Evolutionary conservation across 2,329 filamentous ascomycete species (phyloP).

Genomic region (Botrytis porri): DNA sequence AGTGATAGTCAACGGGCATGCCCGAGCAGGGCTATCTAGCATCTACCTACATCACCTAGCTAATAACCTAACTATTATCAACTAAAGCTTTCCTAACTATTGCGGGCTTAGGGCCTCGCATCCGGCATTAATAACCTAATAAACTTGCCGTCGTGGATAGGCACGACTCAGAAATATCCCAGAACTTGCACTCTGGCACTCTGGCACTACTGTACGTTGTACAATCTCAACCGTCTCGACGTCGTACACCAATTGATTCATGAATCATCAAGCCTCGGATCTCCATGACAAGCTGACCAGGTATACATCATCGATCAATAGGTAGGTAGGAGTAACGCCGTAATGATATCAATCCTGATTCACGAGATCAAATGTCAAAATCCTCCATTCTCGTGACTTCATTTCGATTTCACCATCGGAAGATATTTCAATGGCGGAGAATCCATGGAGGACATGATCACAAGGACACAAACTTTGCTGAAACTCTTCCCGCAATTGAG

Average conservation of each 20-base stretch:
- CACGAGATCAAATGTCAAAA: neutral
- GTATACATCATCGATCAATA: neutral
- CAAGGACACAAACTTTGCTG: neutral
- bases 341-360: neutral
- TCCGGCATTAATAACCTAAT: neutral
- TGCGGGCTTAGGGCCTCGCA: neutral
- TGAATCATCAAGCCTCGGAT: neutral
- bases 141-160: neutral
- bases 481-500: neutral
- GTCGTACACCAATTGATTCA: neutral
- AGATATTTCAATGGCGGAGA: neutral
- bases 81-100: neutral
- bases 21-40: slow-evolving; percentile 5
- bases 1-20: slow-evolving; percentile 9
- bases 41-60: neutral
- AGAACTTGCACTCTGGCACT: neutral
- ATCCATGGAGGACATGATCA: slow-evolving; percentile 10
- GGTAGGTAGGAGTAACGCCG: neutral
- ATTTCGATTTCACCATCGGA: neutral
- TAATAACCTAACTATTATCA: neutral
- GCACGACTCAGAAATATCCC: neutral
- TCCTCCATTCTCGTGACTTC: slow-evolving; percentile 8
- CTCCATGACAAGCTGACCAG: neutral
- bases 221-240: neutral
- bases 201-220: neutral